Base-by-base conservation (phyloP, 2,329 filamentous ascomycete genomes). In the Cladorrhinum sp. region DNA sequence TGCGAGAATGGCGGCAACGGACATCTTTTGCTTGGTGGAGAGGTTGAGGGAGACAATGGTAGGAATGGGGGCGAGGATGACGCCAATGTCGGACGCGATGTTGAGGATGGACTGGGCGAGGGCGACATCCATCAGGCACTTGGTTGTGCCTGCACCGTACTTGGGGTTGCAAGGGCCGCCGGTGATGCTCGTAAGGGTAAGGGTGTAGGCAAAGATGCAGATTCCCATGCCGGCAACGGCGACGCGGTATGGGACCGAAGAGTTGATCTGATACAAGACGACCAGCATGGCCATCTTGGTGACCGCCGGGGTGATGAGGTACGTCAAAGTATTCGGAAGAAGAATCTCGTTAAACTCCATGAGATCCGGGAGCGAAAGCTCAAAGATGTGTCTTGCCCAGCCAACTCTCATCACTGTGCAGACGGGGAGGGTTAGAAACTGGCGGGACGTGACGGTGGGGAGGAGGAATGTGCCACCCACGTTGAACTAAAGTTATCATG, bases 101-200 rank as follows among this genome's bases (percentile, higher is more conserved):
- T 80, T 80, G 14, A 79, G 69, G 1, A 75, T 74, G 0, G 79
- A 77, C 60, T 79, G 78, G 39, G 74, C 70, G 61, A 80, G 74
- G 9, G 76, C 71, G 54, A 78, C 74, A 61, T 78, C 75, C 58
- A 76, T 69, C 55, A 81, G 72, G 64, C 79, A 81, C 68, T 57
- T 55, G 33, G 58, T 66, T 16, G 52, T 60, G 21, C 61, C 60
- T 1, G 59, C 59, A 10, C 53, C 53, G 18, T 60, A 49, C 28
- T 65, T 61, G 2, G 69, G 68, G 51, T 66, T 69, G 61, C 69
- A 71, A 3, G 68, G 70, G 3, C 65, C 68, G 16, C 62, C 62
- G 20, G 68, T 64, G 56, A 71, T 57, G 48, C 52, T 49, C 9
- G 65, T 66, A 49, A 69, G 66, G 48, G 62, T 61, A 9, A 68